Conservation (phyloP, 768 basidiomycete species). For the Lentinula guzmanii region DNA sequence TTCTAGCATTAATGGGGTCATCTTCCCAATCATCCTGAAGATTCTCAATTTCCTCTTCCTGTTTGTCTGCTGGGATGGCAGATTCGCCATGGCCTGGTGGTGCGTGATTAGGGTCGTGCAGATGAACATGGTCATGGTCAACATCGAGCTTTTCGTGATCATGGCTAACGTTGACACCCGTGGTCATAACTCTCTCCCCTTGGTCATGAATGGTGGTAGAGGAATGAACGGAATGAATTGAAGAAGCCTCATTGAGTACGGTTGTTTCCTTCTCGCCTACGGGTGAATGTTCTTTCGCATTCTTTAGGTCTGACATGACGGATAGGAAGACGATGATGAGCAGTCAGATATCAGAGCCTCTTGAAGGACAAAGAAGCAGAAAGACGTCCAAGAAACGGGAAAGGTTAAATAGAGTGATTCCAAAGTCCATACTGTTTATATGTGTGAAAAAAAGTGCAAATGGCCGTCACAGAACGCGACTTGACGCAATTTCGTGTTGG, state of each 20-base stretch:
- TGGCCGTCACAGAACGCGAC: neutral
- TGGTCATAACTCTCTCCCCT: neutral
- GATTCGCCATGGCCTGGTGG: slow-evolving; percentile 8
- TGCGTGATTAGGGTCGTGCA: neutral
- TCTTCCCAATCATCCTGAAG: slow-evolving; percentile 20
- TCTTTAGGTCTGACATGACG: neutral
- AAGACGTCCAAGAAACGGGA: neutral
- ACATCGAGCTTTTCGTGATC: neutral
- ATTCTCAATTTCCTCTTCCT: slow-evolving; percentile 16
- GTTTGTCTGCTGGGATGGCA: slow-evolving; percentile 19
- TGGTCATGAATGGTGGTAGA: neutral
- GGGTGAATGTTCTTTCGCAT: neutral
- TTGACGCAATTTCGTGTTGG: slow-evolving; percentile 5
- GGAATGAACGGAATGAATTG: neutral
- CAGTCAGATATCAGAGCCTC: neutral
- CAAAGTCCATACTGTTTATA: neutral
- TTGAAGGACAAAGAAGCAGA: neutral
- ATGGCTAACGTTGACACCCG: neutral
- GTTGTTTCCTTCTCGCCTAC: neutral
- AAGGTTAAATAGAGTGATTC: neutral
- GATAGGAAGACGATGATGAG: neutral
- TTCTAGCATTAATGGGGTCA: slow-evolving; percentile 18
- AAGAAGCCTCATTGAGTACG: neutral
- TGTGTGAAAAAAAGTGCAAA: neutral
- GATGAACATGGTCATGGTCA: neutral